Evolutionary conservation across 805 yeast genomes (phyloP).

Genomic region (Starmera dryadoides): DNA sequence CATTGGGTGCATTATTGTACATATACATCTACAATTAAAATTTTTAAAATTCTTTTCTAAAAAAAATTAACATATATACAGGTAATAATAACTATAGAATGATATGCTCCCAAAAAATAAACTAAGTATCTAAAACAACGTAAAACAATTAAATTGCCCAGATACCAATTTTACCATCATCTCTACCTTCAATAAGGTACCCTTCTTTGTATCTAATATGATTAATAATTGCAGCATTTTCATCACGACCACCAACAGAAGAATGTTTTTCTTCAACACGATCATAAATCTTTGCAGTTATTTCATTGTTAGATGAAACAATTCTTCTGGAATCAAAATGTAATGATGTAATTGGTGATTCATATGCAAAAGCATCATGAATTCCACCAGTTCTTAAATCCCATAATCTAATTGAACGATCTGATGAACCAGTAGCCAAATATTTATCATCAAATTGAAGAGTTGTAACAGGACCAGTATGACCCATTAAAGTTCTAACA

Average conservation of each 20-base stretch:
- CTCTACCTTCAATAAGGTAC: slow-evolving; percentile 58
- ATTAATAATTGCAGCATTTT: slow-evolving; percentile 24
- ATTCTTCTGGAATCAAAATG: slow-evolving; percentile 55
- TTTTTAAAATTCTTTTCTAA: too few relatives aligned
- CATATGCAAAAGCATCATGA: slow-evolving; percentile 54
- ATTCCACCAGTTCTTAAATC: slow-evolving; percentile 64
- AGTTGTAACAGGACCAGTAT: slow-evolving; percentile 60
- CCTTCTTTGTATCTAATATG: slow-evolving; percentile 51
- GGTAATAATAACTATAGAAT: too few relatives aligned
- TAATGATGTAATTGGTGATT: slow-evolving; percentile 44
- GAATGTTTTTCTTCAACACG: slow-evolving; percentile 46
- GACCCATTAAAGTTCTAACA: slow-evolving; percentile 54
- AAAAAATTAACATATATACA: too few relatives aligned
- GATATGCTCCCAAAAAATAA: too few relatives aligned
- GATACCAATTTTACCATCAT: slow-evolving; percentile 51
- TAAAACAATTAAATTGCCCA: slow-evolving; percentile 62
- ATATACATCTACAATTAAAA: too few relatives aligned
- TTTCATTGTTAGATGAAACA: slow-evolving; percentile 44
- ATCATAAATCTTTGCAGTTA: slow-evolving; percentile 50
- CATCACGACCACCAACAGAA: slow-evolving; percentile 38
- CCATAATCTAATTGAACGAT: slow-evolving; percentile 63
- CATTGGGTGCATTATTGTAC: too few relatives aligned
- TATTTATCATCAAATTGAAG: slow-evolving; percentile 63
- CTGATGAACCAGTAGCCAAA: slow-evolving; percentile 56
- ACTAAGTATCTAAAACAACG: too few relatives aligned